Percentiles rank a stretch among this genome's conserved stretches.
Evolutionary conservation across 2,329 filamentous ascomycete genomes (phyloP).

Genomic region (Cytospora piceicola): DNA sequence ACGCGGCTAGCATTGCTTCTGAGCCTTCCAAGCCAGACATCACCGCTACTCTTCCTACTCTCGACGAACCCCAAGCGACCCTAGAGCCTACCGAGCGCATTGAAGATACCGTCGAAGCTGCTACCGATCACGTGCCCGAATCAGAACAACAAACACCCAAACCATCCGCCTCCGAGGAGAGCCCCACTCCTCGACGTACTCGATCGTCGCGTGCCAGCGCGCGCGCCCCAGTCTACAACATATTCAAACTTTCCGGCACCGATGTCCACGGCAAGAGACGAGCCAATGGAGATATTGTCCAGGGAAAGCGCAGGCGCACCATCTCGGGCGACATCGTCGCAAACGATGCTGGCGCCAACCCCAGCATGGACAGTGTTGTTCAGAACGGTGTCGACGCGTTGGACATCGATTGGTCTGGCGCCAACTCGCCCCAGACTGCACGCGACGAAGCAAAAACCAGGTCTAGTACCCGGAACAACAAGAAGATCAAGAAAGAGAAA

Average conservation of each 20-base stretch:
- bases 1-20: constrained; percentile 40
- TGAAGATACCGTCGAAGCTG: constrained; percentile 35
- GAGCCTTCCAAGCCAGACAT: constrained; percentile 37
- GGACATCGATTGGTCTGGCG: constrained; percentile 49
- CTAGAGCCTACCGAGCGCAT: constrained; percentile 26
- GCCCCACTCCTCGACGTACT: constrained; percentile 44
- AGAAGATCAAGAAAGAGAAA: constrained; percentile 16
- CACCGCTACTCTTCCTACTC: constrained; percentile 17
- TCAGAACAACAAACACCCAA: constrained; percentile 12
- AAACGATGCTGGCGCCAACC: constrained; percentile 32
- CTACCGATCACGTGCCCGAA: constrained; percentile 17
- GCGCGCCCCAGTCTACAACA: constrained; percentile 68
- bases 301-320: constrained; percentile 50
- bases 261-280: constrained; percentile 61
- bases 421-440: constrained; percentile 40
- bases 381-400: constrained; percentile 52
- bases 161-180: constrained; percentile 5
- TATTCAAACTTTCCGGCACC: constrained; percentile 65
- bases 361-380: constrained; percentile 36
- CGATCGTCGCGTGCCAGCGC: constrained; percentile 56
- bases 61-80: constrained; percentile 12
- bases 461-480: constrained; percentile 26
- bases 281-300: constrained; percentile 54
- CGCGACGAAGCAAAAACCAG: constrained; percentile 42
- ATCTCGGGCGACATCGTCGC: constrained; percentile 47